These are phyloP conservation scores for Pseudozyma hubeiensis DNA, from an alignment of 1,284 basidiomycete species.

Conservation along the genomic window DNA sequence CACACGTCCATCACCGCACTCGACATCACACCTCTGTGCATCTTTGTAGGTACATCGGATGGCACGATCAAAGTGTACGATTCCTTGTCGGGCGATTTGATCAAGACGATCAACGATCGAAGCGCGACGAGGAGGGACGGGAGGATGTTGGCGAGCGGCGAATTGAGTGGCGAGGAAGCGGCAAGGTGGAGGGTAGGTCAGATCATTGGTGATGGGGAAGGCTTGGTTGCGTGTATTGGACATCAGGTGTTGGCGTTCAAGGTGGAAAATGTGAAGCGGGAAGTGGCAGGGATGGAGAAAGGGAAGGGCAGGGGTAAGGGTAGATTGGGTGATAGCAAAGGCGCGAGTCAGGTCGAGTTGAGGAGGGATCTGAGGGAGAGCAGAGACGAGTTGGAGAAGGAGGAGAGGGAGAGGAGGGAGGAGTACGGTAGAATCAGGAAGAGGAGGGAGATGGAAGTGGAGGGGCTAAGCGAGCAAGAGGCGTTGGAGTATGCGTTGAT, in stretches of 20 bases:
- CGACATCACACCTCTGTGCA: constrained; percentile 50
- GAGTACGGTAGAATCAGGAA: constrained; percentile 70
- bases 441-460: constrained; percentile 71
- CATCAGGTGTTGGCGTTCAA: constrained; percentile 78
- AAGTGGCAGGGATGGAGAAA: no score
- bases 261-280: constrained; percentile 71
- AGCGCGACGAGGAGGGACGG: constrained; percentile 70
- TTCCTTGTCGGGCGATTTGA: constrained; percentile 73
- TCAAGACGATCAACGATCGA: constrained; percentile 66
- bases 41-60: constrained; percentile 68
- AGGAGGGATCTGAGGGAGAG: constrained; percentile 61
- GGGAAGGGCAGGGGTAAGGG: no score
- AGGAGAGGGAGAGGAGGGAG: constrained; percentile 77
- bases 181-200: constrained; percentile 74
- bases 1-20: constrained; percentile 58
- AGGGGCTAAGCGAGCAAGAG: constrained; percentile 80
- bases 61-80: constrained; percentile 79
- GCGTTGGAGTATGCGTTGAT: constrained; percentile 85
- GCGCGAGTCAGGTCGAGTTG: constrained; percentile 52
- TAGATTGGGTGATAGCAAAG: constrained; percentile 42
- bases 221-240: constrained; percentile 76
- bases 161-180: constrained; percentile 69
- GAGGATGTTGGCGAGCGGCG: constrained; percentile 73
- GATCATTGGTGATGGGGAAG: constrained; percentile 76
- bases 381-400: constrained; percentile 71